Evolutionary conservation across 2,329 filamentous ascomycete species (phyloP).

Genomic region (Hypoxylon sp.): DNA sequence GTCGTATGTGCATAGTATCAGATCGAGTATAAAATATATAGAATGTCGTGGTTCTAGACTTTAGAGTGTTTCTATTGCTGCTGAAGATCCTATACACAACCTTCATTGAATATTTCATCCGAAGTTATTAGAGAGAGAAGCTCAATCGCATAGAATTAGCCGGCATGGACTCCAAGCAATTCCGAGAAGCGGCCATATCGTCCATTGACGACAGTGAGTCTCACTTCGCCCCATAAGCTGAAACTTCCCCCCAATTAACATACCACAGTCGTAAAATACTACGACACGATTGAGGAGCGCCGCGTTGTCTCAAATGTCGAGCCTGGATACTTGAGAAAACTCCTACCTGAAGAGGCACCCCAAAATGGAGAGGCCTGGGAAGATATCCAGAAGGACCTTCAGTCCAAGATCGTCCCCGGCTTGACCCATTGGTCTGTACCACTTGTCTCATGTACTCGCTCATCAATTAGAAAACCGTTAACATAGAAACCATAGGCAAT

Average conservation of each 20-base stretch:
- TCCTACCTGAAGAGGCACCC: conserved; percentile 78
- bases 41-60: conserved; percentile 6
- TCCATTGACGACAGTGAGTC: conserved; percentile 85
- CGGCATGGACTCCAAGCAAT: conserved; percentile 83
- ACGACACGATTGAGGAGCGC: conserved; percentile 78
- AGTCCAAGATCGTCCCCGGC: conserved; percentile 88
- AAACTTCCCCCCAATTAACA: conserved; percentile 16
- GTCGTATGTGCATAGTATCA: conserved; percentile 13
- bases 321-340: conserved; percentile 86
- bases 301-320: conserved; percentile 83
- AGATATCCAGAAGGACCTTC: conserved; percentile 86
- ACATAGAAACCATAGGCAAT: conserved; percentile 69
- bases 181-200: conserved; percentile 80
- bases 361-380: conserved; percentile 80
- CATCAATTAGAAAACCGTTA: neutral
- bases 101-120: neutral
- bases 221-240: conserved; percentile 13
- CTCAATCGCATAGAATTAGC: neutral
- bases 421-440: conserved; percentile 82
- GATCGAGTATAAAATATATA: conserved; percentile 18
- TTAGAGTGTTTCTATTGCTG: neutral
- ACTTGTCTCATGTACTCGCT: conserved; percentile 8
- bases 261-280: conserved; percentile 82
- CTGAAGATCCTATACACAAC: neutral
- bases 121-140: neutral